Percentiles rank a stretch among this genome's conserved stretches.
Evolutionary conservation across 768 basidiomycete genomes (phyloP).

Genomic region (Melanogaster broomeanus): DNA sequence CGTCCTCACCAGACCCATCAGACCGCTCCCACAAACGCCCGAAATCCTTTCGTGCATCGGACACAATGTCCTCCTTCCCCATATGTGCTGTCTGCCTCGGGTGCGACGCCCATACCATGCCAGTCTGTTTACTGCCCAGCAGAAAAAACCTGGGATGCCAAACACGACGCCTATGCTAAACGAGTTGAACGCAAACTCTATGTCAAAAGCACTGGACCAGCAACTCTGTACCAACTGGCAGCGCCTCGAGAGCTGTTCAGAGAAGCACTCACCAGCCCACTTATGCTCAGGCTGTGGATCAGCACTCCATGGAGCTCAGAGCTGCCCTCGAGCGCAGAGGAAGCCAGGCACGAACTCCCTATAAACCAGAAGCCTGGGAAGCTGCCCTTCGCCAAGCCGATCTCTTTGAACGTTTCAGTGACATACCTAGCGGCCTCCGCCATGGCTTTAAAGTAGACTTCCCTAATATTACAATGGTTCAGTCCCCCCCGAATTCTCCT

Average conservation of each 20-base stretch:
- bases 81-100: no score
- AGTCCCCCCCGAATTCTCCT: neutral
- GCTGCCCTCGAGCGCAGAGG: conserved; percentile 10
- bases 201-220: no score
- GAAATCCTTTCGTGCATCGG: no score
- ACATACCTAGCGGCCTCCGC: neutral
- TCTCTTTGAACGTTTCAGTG: neutral
- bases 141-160: no score
- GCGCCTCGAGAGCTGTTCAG: neutral
- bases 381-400: neutral
- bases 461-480: neutral
- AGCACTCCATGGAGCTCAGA: conserved; percentile 1
- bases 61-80: no score
- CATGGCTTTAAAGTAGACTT: conserved; percentile 5
- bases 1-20: no score
- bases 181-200: no score
- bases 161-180: no score
- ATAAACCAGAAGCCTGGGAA: conserved; percentile 3
- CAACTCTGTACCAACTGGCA: neutral
- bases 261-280: neutral
- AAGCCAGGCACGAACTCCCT: neutral
- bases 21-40: no score
- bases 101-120: no score
- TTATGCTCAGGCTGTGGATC: conserved; percentile 4
- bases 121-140: no score